These are phyloP conservation scores for Tetrapyrgos nigripes DNA, from an alignment of 1,284 basidiomycete species.

Conservation along the genomic window DNA sequence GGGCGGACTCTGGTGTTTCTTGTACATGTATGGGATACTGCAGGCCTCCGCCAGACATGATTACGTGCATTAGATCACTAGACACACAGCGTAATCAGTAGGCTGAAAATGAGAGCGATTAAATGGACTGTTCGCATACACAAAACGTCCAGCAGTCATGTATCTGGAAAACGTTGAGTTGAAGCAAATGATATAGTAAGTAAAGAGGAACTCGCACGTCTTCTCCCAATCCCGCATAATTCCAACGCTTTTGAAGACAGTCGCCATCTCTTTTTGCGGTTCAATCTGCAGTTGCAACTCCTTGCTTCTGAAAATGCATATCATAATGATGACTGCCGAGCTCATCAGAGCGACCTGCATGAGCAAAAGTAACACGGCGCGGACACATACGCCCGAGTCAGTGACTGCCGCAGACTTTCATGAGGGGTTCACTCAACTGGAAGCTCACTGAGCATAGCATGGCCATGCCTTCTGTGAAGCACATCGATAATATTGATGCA, in stretches of 20 bases:
- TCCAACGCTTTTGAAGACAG: conserved; percentile 72
- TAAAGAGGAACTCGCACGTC: conserved; percentile 24
- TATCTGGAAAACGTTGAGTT: no score
- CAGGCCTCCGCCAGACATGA: no score
- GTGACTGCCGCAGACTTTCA: conserved; percentile 24
- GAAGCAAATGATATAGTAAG: no score
- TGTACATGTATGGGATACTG: no score
- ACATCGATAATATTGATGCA: conserved; percentile 55
- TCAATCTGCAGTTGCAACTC: conserved; percentile 57
- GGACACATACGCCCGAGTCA: conserved; percentile 16
- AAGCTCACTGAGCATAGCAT: not conserved
- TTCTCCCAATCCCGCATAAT: conserved; percentile 51
- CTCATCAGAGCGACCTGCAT: conserved; percentile 28
- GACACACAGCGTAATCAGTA: no score
- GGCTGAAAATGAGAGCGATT: no score
- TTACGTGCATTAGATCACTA: no score
- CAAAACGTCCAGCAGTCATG: no score
- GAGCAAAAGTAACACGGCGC: conserved; percentile 21
- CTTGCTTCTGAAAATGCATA: conserved; percentile 77
- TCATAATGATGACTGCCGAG: conserved; percentile 65
- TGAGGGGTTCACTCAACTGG: not conserved
- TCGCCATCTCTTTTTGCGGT: conserved; percentile 61
- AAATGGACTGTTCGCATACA: no score
- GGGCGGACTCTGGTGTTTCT: no score
- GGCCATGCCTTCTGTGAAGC: not conserved